Evolutionary conservation across 192 early-diverging fungal genomes (phyloP).

Genomic region (Podila minutissima): DNA sequence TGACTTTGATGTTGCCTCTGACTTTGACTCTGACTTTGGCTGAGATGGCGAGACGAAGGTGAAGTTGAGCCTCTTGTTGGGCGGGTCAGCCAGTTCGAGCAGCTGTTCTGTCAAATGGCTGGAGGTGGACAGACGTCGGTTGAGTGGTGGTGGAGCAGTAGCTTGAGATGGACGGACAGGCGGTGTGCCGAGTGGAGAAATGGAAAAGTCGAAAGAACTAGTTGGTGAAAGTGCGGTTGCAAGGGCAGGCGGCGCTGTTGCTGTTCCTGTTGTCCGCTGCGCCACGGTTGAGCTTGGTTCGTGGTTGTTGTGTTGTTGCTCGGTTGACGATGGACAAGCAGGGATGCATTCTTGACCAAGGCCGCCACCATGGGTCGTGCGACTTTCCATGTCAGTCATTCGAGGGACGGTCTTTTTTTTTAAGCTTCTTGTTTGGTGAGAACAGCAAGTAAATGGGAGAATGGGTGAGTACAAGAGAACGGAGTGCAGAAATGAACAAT

Average conservation of each 20-base stretch:
- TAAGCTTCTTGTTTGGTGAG: neutral
- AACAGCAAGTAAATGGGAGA: neutral
- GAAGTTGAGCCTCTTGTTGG: neutral
- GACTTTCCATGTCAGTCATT: neutral
- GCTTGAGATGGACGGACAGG: neutral
- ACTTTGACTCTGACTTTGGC: neutral
- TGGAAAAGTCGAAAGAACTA: neutral
- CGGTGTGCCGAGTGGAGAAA: neutral
- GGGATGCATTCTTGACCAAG: conserved; percentile 3
- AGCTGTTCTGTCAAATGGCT: neutral
- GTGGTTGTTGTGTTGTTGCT: neutral
- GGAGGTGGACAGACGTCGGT: neutral
- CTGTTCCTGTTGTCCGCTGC: no score
- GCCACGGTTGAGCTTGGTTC: no score
- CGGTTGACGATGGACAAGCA: neutral
- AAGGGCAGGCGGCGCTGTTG: no score
- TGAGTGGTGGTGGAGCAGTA: neutral
- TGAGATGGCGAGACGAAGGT: neutral
- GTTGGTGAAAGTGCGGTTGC: no score
- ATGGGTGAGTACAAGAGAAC: neutral
- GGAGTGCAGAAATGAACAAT: neutral
- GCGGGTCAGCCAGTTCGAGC: neutral
- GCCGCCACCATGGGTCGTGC: neutral
- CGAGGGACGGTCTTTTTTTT: neutral
- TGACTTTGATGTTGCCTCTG: neutral